A percentile compares a stretch with the other conserved stretches of the same genome.
phyloP scores from a whole-genome alignment of 2,329 filamentous ascomycete genomes.

The Fusarium protoensiforme region DNA sequence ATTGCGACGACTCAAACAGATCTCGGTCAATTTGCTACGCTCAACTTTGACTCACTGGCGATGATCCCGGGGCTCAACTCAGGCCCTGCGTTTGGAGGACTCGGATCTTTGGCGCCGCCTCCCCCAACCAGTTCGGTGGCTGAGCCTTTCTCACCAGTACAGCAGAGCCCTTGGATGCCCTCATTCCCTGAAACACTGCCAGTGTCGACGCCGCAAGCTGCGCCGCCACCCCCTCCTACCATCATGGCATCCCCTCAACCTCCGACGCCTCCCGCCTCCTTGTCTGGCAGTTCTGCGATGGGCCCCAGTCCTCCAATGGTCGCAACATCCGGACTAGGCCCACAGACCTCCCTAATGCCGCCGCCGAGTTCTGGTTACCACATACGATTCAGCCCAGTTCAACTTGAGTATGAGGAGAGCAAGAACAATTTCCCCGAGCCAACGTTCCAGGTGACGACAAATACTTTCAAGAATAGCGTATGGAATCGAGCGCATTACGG shows the following conservation, averaged over 20 bases:
- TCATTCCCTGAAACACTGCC: conserved; percentile 44
- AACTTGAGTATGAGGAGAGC: conserved; percentile 61
- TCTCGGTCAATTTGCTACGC: conserved; percentile 55
- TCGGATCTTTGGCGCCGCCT: conserved; percentile 50
- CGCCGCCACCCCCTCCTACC: conserved; percentile 42
- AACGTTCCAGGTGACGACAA: conserved; percentile 61
- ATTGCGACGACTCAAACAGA: conserved; percentile 54
- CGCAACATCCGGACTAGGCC: conserved; percentile 24
- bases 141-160: conserved; percentile 49
- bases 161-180: conserved; percentile 52
- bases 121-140: conserved; percentile 42
- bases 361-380: conserved; percentile 40
- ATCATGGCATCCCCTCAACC: conserved; percentile 47
- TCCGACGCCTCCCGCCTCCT: conserved; percentile 46
- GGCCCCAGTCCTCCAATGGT: conserved; percentile 33
- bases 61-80: conserved; percentile 59
- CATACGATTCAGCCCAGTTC: conserved; percentile 62
- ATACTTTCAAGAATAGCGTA: conserved; percentile 73
- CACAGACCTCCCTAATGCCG: conserved; percentile 22
- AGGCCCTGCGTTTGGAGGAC: conserved; percentile 31
- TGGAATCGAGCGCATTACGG: conserved; percentile 76
- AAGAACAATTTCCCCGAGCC: conserved; percentile 58
- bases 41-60: conserved; percentile 57
- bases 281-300: conserved; percentile 40
- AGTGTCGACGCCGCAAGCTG: conserved; percentile 32